Evolutionary conservation across 2,329 filamentous ascomycete genomes (phyloP).

Genomic region (Calonectria hawksworthii): DNA sequence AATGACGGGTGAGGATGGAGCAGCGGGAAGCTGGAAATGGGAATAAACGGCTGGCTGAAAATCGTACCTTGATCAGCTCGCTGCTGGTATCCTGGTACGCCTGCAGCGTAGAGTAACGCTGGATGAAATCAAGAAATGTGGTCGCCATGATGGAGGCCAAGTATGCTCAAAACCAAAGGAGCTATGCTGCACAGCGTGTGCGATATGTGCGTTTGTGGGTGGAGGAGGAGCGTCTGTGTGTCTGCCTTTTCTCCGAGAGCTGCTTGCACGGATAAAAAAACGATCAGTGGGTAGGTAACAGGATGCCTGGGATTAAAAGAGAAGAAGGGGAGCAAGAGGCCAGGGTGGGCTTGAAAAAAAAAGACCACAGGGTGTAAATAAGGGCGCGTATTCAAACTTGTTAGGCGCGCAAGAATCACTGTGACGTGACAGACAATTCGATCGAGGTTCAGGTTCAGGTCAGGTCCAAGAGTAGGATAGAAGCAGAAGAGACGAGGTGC

Average conservation of each 20-base stretch:
- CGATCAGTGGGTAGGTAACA: neutral
- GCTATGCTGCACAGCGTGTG: neutral
- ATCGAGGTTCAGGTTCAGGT: constrained; percentile 20
- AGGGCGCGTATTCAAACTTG: neutral
- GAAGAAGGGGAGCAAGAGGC: neutral
- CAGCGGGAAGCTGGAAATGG: constrained; percentile 9
- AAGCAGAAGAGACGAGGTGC: constrained; percentile 6
- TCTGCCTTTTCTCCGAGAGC: constrained; percentile 17
- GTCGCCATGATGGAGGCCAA: constrained; percentile 41
- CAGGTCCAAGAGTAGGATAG: constrained; percentile 7
- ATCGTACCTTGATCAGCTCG: constrained; percentile 61
- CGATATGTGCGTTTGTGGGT: constrained; percentile 12
- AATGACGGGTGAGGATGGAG: constrained; percentile 6
- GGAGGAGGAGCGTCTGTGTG: constrained; percentile 9
- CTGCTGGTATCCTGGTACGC: constrained; percentile 57
- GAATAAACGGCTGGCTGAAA: constrained; percentile 27
- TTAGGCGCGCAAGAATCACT: neutral
- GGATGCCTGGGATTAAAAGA: neutral
- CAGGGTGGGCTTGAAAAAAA: neutral
- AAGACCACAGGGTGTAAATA: neutral
- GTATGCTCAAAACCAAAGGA: constrained; percentile 3
- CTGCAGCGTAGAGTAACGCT: constrained; percentile 61
- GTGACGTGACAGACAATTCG: constrained; percentile 4
- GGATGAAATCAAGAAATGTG: constrained; percentile 60
- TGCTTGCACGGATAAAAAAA: constrained; percentile 7